phyloP scores from a whole-genome alignment of 495 filamentous ascomycete species.

The Daldinia childiae region DNA sequence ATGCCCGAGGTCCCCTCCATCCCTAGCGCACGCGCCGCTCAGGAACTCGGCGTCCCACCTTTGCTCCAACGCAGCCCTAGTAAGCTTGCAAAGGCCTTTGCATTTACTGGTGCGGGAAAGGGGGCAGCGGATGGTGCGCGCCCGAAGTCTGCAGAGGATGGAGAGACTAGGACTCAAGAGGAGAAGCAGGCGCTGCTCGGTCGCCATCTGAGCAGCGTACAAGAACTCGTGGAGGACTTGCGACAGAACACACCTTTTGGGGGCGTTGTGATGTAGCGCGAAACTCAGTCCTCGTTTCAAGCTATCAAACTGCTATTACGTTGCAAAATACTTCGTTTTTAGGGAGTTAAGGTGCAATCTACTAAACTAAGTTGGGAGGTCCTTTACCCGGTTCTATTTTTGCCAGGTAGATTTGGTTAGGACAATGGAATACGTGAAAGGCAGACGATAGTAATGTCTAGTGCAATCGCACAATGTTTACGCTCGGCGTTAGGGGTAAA shows the following conservation, averaged over 20 bases:
- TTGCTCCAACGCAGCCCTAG: conserved; percentile 75
- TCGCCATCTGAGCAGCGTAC: conserved; percentile 85
- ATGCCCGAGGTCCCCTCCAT: conserved; percentile 84
- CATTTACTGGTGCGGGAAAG: conserved; percentile 44
- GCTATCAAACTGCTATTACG: background rate
- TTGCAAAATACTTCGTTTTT: conserved; percentile 5
- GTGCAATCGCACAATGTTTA: conserved; percentile 24
- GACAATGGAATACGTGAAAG: background rate
- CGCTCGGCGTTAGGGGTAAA: conserved; percentile 24
- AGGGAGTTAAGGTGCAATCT: conserved; percentile 3
- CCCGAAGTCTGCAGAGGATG: conserved; percentile 49
- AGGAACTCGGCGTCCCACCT: conserved; percentile 45
- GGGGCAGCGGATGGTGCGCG: conserved; percentile 51
- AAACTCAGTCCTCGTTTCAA: background rate
- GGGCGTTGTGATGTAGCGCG: conserved; percentile 53
- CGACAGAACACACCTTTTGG: conserved; percentile 80
- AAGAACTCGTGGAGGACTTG: conserved; percentile 89
- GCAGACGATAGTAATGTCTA: conserved; percentile 2
- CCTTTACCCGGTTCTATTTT: background rate
- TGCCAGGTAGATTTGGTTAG: background rate
- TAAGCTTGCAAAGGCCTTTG: conserved; percentile 67
- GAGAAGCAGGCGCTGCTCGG: conserved; percentile 89
- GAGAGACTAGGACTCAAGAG: conserved; percentile 73
- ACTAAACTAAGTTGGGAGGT: background rate
- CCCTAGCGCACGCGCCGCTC: conserved; percentile 52